Percentiles rank a stretch among this genome's conserved stretches.
Conservation (phyloP, 176 grass and related monocot species). For the Phoenix roebelenii region DNA sequence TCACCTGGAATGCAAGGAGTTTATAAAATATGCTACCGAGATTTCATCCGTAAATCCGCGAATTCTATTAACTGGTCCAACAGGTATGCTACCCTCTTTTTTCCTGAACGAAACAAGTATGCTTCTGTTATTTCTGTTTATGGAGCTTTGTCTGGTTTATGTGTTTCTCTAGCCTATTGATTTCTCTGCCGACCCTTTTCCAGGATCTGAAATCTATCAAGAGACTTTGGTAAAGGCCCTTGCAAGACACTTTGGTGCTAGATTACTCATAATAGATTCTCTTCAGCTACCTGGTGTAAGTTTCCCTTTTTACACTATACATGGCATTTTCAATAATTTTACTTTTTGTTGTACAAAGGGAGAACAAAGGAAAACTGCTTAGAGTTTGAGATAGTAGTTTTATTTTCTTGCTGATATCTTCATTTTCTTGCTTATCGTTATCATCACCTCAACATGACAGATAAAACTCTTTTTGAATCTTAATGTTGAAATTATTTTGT, state of each 20-base stretch:
- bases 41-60: constrained; percentile 94
- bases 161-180: too few species aligned
- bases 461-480: too few species aligned
- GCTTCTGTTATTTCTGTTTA: too few species aligned
- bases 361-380: too few species aligned
- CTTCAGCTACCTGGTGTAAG: constrained; percentile 84
- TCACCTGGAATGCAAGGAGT: constrained; percentile 89
- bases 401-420: too few species aligned
- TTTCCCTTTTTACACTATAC: constrained; percentile 1
- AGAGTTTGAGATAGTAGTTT: too few species aligned
- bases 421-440: too few species aligned
- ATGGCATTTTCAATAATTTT: not conserved
- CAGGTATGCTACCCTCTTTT: constrained; percentile 38
- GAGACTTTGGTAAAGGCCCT: constrained; percentile 92
- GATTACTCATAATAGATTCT: constrained; percentile 84
- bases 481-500: too few species aligned
- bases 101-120: too few species aligned
- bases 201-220: constrained; percentile 98
- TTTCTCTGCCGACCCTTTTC: constrained; percentile 3
- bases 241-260: constrained; percentile 75
- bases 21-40: constrained; percentile 56
- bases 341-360: too few species aligned
- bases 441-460: too few species aligned
- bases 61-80: constrained; percentile 87
- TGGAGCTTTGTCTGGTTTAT: too few species aligned